Percentiles rank a stretch among this genome's conserved stretches.
These are phyloP conservation scores for Coniochaeta sp. DNA, from an alignment of 2,329 filamentous ascomycete species.

Conservation along the genomic window DNA sequence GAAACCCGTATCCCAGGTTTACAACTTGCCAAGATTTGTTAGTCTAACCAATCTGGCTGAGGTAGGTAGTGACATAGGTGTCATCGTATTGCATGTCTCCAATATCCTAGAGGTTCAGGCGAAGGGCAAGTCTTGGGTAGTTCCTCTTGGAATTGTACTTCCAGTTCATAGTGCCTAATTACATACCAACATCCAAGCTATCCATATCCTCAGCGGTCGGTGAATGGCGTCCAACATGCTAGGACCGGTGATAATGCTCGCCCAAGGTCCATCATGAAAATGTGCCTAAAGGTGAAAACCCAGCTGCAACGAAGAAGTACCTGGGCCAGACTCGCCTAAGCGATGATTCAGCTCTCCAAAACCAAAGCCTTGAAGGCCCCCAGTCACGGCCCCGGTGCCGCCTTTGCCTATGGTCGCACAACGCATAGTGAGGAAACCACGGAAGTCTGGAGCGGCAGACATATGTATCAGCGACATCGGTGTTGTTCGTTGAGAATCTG, in stretches of 20 bases:
- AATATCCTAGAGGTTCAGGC: too few species aligned
- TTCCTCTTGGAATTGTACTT: too few species aligned
- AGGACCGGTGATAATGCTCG: not conserved
- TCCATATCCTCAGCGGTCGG: not conserved
- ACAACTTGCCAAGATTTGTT: too few species aligned
- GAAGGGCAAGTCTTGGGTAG: too few species aligned
- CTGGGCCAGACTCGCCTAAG: not conserved
- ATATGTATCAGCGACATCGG: too few species aligned
- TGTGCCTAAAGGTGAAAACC: not conserved
- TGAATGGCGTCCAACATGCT: not conserved
- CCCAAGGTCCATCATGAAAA: not conserved
- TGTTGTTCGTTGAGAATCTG: too few species aligned
- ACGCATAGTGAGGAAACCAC: not conserved
- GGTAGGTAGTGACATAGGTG: too few species aligned
- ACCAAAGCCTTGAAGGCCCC: not conserved
- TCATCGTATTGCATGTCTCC: too few species aligned
- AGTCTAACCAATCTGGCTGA: not conserved
- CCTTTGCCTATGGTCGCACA: not conserved
- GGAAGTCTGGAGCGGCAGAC: too few species aligned
- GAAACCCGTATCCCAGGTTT: not conserved
- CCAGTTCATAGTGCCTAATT: too few species aligned
- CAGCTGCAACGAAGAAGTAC: not conserved
- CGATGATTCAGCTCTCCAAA: not conserved
- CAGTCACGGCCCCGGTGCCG: not conserved
- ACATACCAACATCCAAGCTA: not conserved